Base-by-base conservation (phyloP, 345 rosid genomes). In the Linum trigynum region DNA sequence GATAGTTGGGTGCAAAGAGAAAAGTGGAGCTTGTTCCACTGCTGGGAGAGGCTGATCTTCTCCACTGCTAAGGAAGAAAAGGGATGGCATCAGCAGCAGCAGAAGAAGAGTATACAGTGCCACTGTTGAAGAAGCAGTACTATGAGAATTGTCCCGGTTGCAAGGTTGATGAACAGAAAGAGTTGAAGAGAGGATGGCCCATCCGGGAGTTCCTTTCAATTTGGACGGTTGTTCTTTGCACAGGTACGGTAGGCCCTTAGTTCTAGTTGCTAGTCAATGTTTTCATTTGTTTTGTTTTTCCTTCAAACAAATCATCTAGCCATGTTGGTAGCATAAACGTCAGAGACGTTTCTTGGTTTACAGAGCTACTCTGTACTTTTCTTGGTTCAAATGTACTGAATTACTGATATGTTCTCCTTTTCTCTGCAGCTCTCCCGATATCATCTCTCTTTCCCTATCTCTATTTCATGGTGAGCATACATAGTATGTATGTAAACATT, bases 381-480 rank as follows among this genome's bases (percentile, higher is more conserved):
- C 40, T n/a, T 55, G 38, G 39, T 9, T n/a, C 35, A 15, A 43
- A 2, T 11, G 35, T 66, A 14, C 7, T n/a, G n/a, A n/a, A n/a
- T n/a, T n/a, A n/a, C n/a, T 53, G 51, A 63, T 62, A 5, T 39
- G 56, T 41, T 9, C 63, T 78, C 58, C 32, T 4, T 51, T 59
- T 70, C 65, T 59, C 84, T 79, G 76, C 88, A 94, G 99, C 92
- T 32, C 77, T 90, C 76, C 95, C 97, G 8, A 85, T 88, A 69
- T 85, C 92, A 16, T 85, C 95, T 67, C 88, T 94, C 15, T 94
- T 94, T 67, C 97, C 99, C 0, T 94, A 86, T 65, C 82, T 94
- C 63, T 94, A 94, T 63, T 94, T 86, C 74, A 86, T 89, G 98
- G 98, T 89, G 70, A 88, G 94, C 81, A 40, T 61, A 11, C 3